These are phyloP conservation scores for Staphylotrichum longicolle DNA, from an alignment of 495 filamentous ascomycete genomes.

Conservation along the genomic window DNA sequence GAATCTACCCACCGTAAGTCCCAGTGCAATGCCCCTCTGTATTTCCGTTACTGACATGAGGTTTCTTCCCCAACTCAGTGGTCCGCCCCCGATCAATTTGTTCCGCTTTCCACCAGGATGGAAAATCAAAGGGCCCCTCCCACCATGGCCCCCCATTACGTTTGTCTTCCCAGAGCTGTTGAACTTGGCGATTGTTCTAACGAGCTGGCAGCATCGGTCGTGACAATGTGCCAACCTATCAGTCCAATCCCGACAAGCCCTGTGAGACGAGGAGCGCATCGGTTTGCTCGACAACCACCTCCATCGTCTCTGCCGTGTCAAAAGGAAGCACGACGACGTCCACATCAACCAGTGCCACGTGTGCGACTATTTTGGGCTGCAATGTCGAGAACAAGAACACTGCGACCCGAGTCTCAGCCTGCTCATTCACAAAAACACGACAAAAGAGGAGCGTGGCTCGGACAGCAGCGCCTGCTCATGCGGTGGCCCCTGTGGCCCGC, in stretches of 20 bases:
- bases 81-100: background rate
- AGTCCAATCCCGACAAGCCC: background rate
- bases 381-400: background rate
- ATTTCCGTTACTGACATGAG: no score
- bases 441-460: background rate
- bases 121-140: background rate
- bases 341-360: background rate
- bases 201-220: background rate
- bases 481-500: background rate
- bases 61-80: no score
- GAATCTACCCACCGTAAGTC: background rate
- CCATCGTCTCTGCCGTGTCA: background rate
- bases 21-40: no score
- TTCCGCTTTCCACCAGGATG: background rate
- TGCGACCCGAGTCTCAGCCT: background rate
- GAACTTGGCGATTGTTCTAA: no score
- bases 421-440: background rate
- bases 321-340: background rate
- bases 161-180: background rate
- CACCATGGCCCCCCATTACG: background rate
- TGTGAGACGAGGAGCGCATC: constrained; percentile 1
- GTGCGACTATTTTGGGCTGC: background rate
- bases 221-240: background rate
- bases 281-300: background rate
- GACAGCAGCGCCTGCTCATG: background rate